phyloP scores from a whole-genome alignment of 2,329 filamentous ascomycete genomes.

The Penicillium palitans region DNA sequence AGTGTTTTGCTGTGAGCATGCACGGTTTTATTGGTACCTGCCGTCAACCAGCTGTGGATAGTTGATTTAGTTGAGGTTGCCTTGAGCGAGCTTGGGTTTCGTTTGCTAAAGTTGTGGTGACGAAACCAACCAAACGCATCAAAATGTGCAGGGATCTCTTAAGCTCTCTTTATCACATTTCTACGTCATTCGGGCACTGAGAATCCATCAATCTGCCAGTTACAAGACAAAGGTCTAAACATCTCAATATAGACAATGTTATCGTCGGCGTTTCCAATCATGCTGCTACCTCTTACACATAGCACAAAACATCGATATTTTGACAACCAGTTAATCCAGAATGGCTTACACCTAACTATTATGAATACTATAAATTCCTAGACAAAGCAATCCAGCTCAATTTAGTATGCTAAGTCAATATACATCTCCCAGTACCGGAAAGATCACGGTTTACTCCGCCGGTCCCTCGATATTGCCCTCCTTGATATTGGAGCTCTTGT shows the following conservation, averaged over 20 bases:
- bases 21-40: neutral
- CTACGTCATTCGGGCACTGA: neutral
- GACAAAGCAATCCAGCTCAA: neutral
- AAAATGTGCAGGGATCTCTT: neutral
- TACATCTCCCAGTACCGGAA: neutral
- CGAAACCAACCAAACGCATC: neutral
- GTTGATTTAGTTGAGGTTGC: neutral
- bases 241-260: neutral
- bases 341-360: neutral
- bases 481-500: constrained; percentile 28
- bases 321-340: too few relatives aligned
- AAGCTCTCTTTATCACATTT: constrained; percentile 2
- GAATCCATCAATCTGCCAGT: neutral
- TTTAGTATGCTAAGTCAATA: constrained; percentile 2
- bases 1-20: neutral
- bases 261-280: neutral
- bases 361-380: neutral
- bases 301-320: neutral
- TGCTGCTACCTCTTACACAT: neutral
- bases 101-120: neutral
- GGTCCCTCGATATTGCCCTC: constrained; percentile 33
- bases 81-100: neutral
- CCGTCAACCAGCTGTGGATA: neutral
- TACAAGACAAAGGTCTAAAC: neutral
- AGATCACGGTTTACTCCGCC: constrained; percentile 18